These are phyloP conservation scores for Cardamine chenopodiifolia DNA, from an alignment of 345 rosid species.

Conservation along the genomic window DNA sequence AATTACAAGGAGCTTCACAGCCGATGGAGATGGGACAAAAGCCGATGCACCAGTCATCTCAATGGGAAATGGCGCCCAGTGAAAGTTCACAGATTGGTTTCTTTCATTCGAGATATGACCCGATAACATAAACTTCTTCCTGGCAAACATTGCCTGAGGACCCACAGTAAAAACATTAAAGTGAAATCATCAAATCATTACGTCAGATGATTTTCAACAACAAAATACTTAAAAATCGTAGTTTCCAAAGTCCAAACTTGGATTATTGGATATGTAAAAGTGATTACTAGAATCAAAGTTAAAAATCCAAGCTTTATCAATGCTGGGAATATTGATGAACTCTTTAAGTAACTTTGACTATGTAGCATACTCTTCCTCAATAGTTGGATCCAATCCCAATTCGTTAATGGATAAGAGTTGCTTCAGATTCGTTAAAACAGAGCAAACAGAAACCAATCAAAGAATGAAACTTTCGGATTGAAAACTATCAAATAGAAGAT, in stretches of 20 bases:
- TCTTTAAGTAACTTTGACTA: slow-evolving; percentile 78
- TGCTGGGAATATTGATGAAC: slow-evolving; percentile 57
- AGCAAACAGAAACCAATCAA: slow-evolving; percentile 18
- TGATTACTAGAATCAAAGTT: slow-evolving; percentile 55
- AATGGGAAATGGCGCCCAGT: slow-evolving; percentile 83
- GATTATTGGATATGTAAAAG: not conserved
- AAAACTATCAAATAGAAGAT: not conserved
- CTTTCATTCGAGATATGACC: slow-evolving; percentile 54
- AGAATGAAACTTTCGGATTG: slow-evolving; percentile 16
- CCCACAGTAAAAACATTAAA: slow-evolving; percentile 42
- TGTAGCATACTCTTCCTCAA: slow-evolving; percentile 67
- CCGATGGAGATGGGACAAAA: slow-evolving; percentile 81
- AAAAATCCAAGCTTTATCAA: slow-evolving; percentile 86
- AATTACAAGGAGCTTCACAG: slow-evolving; percentile 73
- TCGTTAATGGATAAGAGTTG: not conserved
- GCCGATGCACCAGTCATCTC: slow-evolving; percentile 77
- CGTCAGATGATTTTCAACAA: not conserved
- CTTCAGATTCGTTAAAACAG: slow-evolving; percentile 3
- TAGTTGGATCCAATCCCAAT: slow-evolving; percentile 51
- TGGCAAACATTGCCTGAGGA: slow-evolving; percentile 69
- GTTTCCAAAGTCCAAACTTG: not conserved
- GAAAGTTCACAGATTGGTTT: slow-evolving; percentile 50
- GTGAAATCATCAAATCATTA: not conserved
- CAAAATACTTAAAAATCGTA: not conserved
- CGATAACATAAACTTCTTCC: slow-evolving; percentile 60